Evolutionary conservation across 139 green algal genomes (phyloP), one percentile per base, ranked within the genome.

Genomic region (Asterochloris erici): DNA sequence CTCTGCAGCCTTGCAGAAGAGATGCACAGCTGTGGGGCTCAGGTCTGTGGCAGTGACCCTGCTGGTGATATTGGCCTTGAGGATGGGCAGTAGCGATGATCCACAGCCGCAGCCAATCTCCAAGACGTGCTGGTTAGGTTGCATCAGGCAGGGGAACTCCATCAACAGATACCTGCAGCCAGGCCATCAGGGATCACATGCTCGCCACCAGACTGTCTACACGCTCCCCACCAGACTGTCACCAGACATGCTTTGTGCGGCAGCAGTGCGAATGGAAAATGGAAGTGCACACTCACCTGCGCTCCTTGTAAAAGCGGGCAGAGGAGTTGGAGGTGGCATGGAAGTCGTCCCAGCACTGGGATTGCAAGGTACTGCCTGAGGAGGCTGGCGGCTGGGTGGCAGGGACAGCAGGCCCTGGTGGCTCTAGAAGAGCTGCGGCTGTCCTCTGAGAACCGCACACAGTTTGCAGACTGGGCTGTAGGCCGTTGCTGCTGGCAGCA

Each of bases 31-130:
- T 10, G 90, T 91, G 66, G 86, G 79, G 80, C 85, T 91, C 82
- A 95, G 82, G 85, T 95, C 92, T 68, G 73, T 90, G 47, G 82
- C 89, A 0, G 89, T 94, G 0, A 86, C 89, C 11, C 74, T 61
- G 9, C 68, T 83, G 68, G 70, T 81, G 4, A 85, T 84, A 79
- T 94, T 93, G 54, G 83, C 84, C 19, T 89, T 88, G 29, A 96
- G 85, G 47, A 95, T 81, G 0, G 93, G 93, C 74, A 96, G 87
- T 64, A 95, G 83, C 24, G 83, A 82, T 12, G 85, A 91, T 66
- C 91, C 91, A 83, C 90, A 94, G 73, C 92, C 93, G 63, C 89
- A 93, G 15, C 93, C 93, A 10, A 95, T 87, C 88, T 96, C 92
- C 11, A 90, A 64, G 63, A 96, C 81, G 69, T 93, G 88, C 76